Percentiles rank a stretch among this genome's conserved stretches.
These are phyloP conservation scores for Wickerhamomyces canadensis DNA, from an alignment of 805 yeast genomes.

Conservation along the genomic window DNA sequence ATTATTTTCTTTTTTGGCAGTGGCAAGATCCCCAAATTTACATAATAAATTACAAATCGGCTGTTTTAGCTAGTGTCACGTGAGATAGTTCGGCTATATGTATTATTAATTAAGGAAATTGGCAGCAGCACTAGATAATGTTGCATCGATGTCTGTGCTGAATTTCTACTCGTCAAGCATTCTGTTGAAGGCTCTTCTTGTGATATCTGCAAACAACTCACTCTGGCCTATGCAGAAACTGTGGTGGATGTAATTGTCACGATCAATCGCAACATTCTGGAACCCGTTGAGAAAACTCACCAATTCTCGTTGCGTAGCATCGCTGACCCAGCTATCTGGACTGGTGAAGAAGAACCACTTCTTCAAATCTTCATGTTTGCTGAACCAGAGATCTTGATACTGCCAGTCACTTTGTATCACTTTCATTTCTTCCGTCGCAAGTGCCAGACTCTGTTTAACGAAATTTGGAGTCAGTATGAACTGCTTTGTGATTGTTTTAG, in stretches of 20 bases:
- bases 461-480: slow-evolving; percentile 38
- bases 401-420: slow-evolving; percentile 42
- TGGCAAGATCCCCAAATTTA: no score
- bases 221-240: slow-evolving; percentile 59
- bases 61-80: no score
- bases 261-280: slow-evolving; percentile 25
- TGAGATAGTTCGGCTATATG: no score
- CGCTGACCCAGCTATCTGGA: slow-evolving; percentile 63
- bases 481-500: slow-evolving; percentile 32
- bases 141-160: no score
- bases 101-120: no score
- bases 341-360: slow-evolving; percentile 56
- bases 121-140: no score
- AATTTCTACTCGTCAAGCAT: no score
- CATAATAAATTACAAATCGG: no score
- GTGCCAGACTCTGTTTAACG: slow-evolving; percentile 46
- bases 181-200: slow-evolving; percentile 12
- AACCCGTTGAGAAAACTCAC: slow-evolving; percentile 31
- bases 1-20: no score
- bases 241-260: slow-evolving; percentile 40
- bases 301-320: slow-evolving; percentile 41
- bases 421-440: slow-evolving; percentile 58
- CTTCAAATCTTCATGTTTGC: slow-evolving; percentile 5
- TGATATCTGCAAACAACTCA: slow-evolving; percentile 37
- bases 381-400: slow-evolving; percentile 45